A percentile compares a stretch with the other conserved stretches of the same genome.
These are phyloP conservation scores for Taphrina deformans DNA, from an alignment of 1,139 yeast genomes.

Conservation along the genomic window DNA sequence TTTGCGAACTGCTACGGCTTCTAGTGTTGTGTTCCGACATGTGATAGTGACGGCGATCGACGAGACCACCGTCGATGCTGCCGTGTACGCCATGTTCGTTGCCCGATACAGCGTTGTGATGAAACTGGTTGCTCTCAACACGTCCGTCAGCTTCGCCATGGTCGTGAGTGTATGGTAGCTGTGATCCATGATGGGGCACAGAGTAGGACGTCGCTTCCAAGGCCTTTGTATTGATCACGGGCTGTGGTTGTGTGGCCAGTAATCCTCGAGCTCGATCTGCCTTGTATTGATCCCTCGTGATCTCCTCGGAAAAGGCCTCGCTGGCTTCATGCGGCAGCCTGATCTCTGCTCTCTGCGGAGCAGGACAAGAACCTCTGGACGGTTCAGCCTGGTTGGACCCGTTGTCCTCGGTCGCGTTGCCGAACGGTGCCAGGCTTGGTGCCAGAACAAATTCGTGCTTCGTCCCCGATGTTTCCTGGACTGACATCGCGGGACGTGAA, in stretches of 20 bases:
- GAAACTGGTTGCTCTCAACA: background rate
- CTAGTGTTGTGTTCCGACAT: too few relatives aligned
- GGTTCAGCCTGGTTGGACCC: slow-evolving; percentile 12
- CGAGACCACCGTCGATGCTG: background rate
- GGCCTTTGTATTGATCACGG: slow-evolving; percentile 23
- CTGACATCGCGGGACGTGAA: too few relatives aligned
- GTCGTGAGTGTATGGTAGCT: slow-evolving; percentile 13
- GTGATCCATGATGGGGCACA: background rate
- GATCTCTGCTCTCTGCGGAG: slow-evolving; percentile 2
- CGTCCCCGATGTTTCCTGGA: background rate
- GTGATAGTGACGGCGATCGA: background rate
- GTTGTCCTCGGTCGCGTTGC: slow-evolving; percentile 3
- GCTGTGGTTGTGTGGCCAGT: slow-evolving; percentile 19
- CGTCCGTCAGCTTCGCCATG: background rate
- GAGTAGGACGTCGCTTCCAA: slow-evolving; percentile 18
- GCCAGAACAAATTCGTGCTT: slow-evolving; percentile 9
- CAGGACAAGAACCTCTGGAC: slow-evolving; percentile 10
- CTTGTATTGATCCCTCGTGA: slow-evolving; percentile 8
- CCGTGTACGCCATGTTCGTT: background rate
- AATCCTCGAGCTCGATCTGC: slow-evolving; percentile 5
- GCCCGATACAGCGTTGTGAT: background rate
- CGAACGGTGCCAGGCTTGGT: slow-evolving; percentile 8
- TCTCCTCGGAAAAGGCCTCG: background rate
- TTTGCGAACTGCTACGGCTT: background rate
- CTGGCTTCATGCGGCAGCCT: slow-evolving; percentile 1